A percentile compares a stretch with the other conserved stretches of the same genome.
Conservation (phyloP, 768 basidiomycete species). For the Kwoniella sp. region DNA sequence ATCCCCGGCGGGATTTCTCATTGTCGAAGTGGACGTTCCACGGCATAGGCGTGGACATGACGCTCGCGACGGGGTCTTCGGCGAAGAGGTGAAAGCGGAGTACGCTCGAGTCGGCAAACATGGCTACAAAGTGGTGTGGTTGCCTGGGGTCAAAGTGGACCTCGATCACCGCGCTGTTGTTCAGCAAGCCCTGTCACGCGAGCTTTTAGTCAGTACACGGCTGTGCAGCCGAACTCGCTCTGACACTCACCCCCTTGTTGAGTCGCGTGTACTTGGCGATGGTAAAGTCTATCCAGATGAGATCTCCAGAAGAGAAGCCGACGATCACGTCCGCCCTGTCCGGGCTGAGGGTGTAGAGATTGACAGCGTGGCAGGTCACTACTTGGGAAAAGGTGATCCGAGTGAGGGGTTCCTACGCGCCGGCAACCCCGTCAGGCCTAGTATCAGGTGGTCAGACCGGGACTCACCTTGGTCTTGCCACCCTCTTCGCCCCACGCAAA, state of each 20-base stretch:
- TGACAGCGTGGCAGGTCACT: constrained; percentile 89
- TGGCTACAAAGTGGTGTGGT: constrained; percentile 37
- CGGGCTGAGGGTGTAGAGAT: constrained; percentile 67
- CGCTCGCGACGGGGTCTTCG: constrained; percentile 43
- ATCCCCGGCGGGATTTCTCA: neutral
- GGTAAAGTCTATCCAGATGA: constrained; percentile 81
- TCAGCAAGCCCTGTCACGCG: constrained; percentile 47
- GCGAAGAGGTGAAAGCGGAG: constrained; percentile 47
- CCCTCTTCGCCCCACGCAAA: constrained; percentile 83
- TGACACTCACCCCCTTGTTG: constrained; percentile 48
- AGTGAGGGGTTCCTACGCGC: constrained; percentile 78
- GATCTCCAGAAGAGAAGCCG: constrained; percentile 90
- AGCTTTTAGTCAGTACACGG: too few relatives aligned
- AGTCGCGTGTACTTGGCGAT: constrained; percentile 44
- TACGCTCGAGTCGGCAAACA: constrained; percentile 38
- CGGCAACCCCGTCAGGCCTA: too few relatives aligned
- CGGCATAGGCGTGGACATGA: constrained; percentile 26
- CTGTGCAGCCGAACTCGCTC: too few relatives aligned
- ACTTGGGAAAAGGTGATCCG: constrained; percentile 78
- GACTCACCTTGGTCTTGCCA: constrained; percentile 70
- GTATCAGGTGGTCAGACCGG: neutral
- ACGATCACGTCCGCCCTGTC: constrained; percentile 82
- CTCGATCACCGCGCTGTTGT: constrained; percentile 38
- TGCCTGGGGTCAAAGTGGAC: constrained; percentile 43
- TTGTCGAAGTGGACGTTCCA: constrained; percentile 36